These are phyloP conservation scores for Endocladia muricata DNA, from an alignment of 31 red algal genomes.

Conservation along the genomic window DNA sequence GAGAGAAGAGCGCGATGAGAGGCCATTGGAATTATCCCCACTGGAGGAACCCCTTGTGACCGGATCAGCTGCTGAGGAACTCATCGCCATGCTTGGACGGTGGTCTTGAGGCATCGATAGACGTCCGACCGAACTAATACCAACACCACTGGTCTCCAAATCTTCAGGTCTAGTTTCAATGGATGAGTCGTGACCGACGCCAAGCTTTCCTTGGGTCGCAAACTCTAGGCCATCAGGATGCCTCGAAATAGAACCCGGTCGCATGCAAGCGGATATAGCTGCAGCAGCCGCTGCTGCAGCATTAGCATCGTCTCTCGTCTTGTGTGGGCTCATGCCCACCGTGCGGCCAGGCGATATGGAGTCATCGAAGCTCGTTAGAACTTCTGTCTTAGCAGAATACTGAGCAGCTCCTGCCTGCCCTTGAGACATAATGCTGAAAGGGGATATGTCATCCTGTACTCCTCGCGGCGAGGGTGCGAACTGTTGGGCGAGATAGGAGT, in stretches of 20 bases:
- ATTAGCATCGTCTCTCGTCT: background rate
- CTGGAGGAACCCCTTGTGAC: too few species aligned
- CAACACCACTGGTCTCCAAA: too few species aligned
- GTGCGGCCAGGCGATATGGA: background rate
- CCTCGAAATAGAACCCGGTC: background rate
- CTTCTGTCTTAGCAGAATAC: background rate
- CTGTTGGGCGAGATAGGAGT: background rate
- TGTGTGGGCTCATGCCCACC: background rate
- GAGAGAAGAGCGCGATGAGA: background rate
- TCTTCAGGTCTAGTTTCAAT: too few species aligned
- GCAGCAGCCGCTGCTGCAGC: background rate
- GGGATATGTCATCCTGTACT: background rate
- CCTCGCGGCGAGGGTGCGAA: conserved; percentile 15
- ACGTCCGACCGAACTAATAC: too few species aligned
- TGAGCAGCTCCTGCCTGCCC: background rate
- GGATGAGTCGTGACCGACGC: too few species aligned
- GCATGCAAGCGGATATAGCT: background rate
- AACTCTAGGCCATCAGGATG: too few species aligned
- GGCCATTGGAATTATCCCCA: background rate
- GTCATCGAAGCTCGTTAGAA: background rate
- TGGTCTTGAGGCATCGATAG: too few species aligned
- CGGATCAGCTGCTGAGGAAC: too few species aligned
- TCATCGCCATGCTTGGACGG: too few species aligned
- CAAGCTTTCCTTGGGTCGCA: too few species aligned
- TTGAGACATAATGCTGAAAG: conserved; percentile 1